These are phyloP conservation scores for Gremmenia infestans DNA, from an alignment of 2,329 filamentous ascomycete genomes.

Conservation along the genomic window DNA sequence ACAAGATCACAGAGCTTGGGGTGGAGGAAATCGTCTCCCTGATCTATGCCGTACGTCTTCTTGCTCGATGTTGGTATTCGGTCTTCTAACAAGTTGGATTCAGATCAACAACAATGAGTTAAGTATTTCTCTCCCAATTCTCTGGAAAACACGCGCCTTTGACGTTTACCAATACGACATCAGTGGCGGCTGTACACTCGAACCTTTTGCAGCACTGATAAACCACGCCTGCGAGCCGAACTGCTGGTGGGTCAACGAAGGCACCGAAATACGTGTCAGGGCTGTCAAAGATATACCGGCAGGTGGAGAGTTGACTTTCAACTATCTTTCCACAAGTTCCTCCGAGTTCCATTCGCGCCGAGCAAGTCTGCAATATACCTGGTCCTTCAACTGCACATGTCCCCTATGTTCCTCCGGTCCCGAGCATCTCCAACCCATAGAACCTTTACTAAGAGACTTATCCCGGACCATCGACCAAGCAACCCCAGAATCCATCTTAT, in stretches of 20 bases:
- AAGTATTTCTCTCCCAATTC: background rate
- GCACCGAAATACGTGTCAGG: constrained; percentile 29
- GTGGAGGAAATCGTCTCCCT: background rate
- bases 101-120: background rate
- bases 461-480: background rate
- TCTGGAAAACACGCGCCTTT: background rate
- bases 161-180: constrained; percentile 2
- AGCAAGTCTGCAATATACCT: background rate
- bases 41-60: background rate
- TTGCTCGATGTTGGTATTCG: background rate
- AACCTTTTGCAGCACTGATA: constrained; percentile 30
- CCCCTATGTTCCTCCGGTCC: background rate
- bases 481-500: too few relatives aligned
- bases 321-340: constrained; percentile 25
- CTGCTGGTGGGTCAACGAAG: constrained; percentile 31
- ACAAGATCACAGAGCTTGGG: background rate
- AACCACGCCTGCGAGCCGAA: constrained; percentile 37
- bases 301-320: constrained; percentile 34
- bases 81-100: background rate
- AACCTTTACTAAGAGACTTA: background rate
- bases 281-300: constrained; percentile 30
- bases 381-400: background rate
- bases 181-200: constrained; percentile 28
- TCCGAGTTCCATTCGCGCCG: background rate
- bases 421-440: background rate